Conservation (phyloP, 1,139 yeast species). For the Yamadazyma buinensis region DNA sequence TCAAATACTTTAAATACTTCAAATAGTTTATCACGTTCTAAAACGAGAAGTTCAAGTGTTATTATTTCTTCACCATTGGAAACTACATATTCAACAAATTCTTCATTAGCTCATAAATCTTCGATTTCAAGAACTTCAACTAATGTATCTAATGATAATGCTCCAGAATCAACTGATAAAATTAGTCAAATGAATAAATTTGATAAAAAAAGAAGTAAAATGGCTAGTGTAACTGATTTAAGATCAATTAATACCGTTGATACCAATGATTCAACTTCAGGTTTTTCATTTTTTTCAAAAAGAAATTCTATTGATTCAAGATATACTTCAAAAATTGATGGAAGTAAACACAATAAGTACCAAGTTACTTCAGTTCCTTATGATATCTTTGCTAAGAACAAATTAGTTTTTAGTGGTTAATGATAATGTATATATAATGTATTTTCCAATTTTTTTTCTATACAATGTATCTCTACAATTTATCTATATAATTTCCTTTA, state of each 20-base stretch:
- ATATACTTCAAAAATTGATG: conserved; percentile 13
- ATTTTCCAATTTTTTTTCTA: too few relatives aligned
- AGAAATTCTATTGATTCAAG: conserved; percentile 18
- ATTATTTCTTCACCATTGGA: conserved; percentile 13
- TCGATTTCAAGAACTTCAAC: conserved; percentile 5
- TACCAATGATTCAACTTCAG: conserved; percentile 27
- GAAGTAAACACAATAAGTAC: conserved; percentile 25
- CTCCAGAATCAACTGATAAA: conserved; percentile 9
- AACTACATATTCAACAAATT: conserved; percentile 13
- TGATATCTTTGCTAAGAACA: conserved; percentile 21
- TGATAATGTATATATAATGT: conserved; percentile 1
- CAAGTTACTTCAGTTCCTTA: conserved; percentile 29
- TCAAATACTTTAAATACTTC: not conserved
- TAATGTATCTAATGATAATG: conserved; percentile 14
- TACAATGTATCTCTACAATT: too few relatives aligned
- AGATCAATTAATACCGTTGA: conserved; percentile 27
- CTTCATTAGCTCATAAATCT: conserved; percentile 2
- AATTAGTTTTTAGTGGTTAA: conserved; percentile 17
- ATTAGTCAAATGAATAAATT: conserved; percentile 5
- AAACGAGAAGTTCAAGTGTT: too few relatives aligned
- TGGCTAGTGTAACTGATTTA: conserved; percentile 20
- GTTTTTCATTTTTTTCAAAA: conserved; percentile 32
- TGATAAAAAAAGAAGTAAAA: conserved; percentile 6
- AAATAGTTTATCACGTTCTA: too few relatives aligned
- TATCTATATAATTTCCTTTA: too few relatives aligned